A percentile compares a stretch with the other conserved stretches of the same genome.
Conservation (phyloP, 257 asterid species). For the Solanum sparsipilum region DNA sequence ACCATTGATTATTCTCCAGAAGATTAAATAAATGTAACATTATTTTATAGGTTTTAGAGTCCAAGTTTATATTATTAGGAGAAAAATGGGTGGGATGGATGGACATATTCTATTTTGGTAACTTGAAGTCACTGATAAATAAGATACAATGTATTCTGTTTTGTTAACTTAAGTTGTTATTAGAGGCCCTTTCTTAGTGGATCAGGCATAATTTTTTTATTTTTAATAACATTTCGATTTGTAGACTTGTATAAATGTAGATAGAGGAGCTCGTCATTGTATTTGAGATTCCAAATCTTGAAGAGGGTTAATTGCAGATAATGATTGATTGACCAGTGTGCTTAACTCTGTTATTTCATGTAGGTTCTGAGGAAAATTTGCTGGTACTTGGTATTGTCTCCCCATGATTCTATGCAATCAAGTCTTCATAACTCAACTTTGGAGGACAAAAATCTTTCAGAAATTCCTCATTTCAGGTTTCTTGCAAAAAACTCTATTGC, state of each 20-base stretch:
- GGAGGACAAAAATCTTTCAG: slow-evolving; percentile 91
- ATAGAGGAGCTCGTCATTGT: neutral
- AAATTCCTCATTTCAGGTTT: slow-evolving; percentile 84
- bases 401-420: slow-evolving; percentile 93
- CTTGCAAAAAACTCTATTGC: neutral
- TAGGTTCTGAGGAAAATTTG: slow-evolving; percentile 94
- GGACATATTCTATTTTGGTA: neutral
- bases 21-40: neutral
- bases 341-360: neutral
- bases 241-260: neutral
- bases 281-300: neutral
- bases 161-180: neutral
- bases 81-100: neutral
- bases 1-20: neutral
- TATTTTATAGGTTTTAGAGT: neutral
- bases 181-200: neutral
- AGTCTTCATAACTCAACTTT: slow-evolving; percentile 90
- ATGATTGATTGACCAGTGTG: neutral
- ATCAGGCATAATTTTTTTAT: neutral
- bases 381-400: slow-evolving; percentile 88
- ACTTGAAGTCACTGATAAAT: neutral
- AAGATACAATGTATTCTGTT: neutral
- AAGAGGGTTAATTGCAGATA: neutral
- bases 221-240: neutral
- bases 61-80: neutral